phyloP scores from a whole-genome alignment of 345 rosid genomes.

The Eucalyptus victrix region DNA sequence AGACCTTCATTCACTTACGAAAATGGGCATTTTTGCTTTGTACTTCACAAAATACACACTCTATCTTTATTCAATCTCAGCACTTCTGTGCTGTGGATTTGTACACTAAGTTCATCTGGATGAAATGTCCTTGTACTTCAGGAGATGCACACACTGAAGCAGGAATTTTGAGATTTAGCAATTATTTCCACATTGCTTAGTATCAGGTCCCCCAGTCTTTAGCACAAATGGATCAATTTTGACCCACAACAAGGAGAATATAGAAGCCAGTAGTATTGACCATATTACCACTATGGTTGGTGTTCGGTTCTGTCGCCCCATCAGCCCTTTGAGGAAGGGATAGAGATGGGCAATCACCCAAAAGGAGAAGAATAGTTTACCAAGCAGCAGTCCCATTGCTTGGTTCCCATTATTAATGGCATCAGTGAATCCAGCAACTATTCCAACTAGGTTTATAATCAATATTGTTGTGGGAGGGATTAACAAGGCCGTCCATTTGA shows the following conservation, averaged over 20 bases:
- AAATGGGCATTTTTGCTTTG: neutral
- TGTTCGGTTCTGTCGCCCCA: slow-evolving; percentile 94
- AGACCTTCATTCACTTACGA: neutral
- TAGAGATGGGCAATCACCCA: slow-evolving; percentile 97
- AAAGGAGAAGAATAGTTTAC: slow-evolving; percentile 91
- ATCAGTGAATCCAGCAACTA: slow-evolving; percentile 91
- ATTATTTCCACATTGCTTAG: slow-evolving; percentile 76
- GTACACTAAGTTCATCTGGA: neutral
- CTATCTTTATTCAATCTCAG: neutral
- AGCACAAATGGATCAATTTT: slow-evolving; percentile 85
- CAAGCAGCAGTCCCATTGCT: slow-evolving; percentile 90
- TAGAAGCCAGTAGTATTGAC: slow-evolving; percentile 88
- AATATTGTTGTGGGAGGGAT: slow-evolving; percentile 95
- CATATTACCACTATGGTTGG: slow-evolving; percentile 96
- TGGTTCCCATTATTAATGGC: slow-evolving; percentile 90
- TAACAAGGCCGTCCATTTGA: slow-evolving; percentile 92
- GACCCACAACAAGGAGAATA: slow-evolving; percentile 96
- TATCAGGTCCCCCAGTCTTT: slow-evolving; percentile 90
- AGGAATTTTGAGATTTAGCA: slow-evolving; percentile 36
- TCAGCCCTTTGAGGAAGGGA: slow-evolving; percentile 96
- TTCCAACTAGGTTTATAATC: slow-evolving; percentile 84
- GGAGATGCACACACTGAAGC: slow-evolving; percentile 1
- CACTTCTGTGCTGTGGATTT: neutral
- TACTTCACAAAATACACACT: neutral
- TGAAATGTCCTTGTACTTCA: neutral